Evolutionary conservation across 805 yeast species (phyloP).

Genomic region (Yarrowia sp.): DNA sequence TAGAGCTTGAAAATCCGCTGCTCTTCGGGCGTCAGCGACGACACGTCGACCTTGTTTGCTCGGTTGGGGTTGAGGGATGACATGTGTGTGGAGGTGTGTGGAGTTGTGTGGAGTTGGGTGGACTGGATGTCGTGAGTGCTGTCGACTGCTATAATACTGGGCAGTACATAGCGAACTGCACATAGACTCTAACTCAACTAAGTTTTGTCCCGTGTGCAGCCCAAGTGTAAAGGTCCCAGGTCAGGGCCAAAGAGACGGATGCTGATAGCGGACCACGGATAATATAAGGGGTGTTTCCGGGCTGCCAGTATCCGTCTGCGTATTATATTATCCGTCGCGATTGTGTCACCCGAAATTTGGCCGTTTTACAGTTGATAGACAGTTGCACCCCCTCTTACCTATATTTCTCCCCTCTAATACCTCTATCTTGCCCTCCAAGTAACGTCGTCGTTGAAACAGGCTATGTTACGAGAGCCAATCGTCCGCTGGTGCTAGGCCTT

Average conservation of each 20-base stretch:
- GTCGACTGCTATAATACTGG: slow-evolving; percentile 31
- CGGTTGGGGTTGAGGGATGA: slow-evolving; percentile 39
- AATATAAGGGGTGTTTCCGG: too few relatives aligned
- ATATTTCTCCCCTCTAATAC: neutral
- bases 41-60: slow-evolving; percentile 37
- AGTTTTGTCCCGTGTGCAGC: slow-evolving; percentile 36
- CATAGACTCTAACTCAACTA: slow-evolving; percentile 27
- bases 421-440: neutral
- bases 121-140: slow-evolving; percentile 16
- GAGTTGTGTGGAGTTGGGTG: neutral
- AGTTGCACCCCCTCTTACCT: too few relatives aligned
- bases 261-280: too few relatives aligned
- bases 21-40: slow-evolving; percentile 63
- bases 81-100: neutral
- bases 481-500: too few relatives aligned
- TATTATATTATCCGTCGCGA: too few relatives aligned
- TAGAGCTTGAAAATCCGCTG: slow-evolving; percentile 76
- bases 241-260: too few relatives aligned
- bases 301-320: too few relatives aligned
- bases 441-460: slow-evolving; percentile 23
- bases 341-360: too few relatives aligned
- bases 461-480: slow-evolving; percentile 19
- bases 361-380: too few relatives aligned
- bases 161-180: slow-evolving; percentile 23
- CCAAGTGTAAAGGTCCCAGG: slow-evolving; percentile 2